phyloP scores from a whole-genome alignment of 106 monocot genomes.

The Posidonia australis region DNA sequence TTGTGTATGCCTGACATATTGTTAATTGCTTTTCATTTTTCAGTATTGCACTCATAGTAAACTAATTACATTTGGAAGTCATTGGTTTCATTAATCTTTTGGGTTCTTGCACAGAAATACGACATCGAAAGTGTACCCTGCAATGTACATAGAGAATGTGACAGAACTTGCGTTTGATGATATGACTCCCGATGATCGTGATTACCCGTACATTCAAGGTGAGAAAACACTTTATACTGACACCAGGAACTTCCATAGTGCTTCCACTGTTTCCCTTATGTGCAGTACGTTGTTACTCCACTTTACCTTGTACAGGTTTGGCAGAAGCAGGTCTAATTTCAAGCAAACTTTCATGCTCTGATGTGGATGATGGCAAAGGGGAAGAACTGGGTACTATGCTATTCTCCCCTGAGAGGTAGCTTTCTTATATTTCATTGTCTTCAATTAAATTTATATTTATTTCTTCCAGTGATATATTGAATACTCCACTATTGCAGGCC shows the following conservation, averaged over 20 bases:
- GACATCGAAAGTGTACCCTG: constrained; percentile 86
- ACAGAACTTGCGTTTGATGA: constrained; percentile 99
- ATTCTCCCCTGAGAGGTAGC: constrained; percentile 77
- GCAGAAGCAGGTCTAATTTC: constrained; percentile 95
- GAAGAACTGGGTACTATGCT: constrained; percentile 19
- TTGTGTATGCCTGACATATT: too few species aligned
- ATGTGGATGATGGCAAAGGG: constrained; percentile 18
- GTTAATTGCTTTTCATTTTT: too few species aligned
- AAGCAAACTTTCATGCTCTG: constrained; percentile 66
- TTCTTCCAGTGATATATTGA: neutral
- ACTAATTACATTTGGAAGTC: too few species aligned
- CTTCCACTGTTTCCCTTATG: neutral
- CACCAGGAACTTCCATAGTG: neutral
- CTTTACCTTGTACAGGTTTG: constrained; percentile 45
- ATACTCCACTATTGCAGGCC: constrained; percentile 37
- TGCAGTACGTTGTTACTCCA: neutral
- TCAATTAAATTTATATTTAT: neutral
- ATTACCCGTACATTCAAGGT: constrained; percentile 93
- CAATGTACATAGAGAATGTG: constrained; percentile 94
- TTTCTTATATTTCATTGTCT: neutral
- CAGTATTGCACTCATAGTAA: too few species aligned
- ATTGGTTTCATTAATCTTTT: neutral
- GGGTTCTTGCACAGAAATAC: constrained; percentile 41
- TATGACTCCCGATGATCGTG: constrained; percentile 80
- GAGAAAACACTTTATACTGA: constrained; percentile 4